Evolutionary conservation across 2,329 filamentous ascomycete species (phyloP).

Genomic region (Exophiala xenobiotica): DNA sequence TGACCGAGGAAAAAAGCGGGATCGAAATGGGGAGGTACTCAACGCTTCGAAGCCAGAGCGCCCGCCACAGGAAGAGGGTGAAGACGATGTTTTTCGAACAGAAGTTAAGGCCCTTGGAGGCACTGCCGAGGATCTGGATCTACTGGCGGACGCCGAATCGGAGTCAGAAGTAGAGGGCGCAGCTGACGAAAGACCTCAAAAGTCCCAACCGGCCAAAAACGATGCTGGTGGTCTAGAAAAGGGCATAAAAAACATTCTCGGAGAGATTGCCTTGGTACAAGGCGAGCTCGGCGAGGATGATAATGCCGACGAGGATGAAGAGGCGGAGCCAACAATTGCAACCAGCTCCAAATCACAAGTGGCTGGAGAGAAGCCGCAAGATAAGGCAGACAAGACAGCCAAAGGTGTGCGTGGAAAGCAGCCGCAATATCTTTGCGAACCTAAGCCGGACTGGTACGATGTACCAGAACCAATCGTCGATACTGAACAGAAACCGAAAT

Average conservation of each 20-base stretch:
- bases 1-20: conserved; percentile 44
- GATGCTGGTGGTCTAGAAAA: conserved; percentile 43
- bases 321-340: conserved; percentile 33
- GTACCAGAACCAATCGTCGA: conserved; percentile 18
- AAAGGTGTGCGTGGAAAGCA: conserved; percentile 32
- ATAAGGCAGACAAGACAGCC: conserved; percentile 37
- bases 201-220: neutral
- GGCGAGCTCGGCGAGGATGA: conserved; percentile 36
- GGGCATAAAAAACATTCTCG: conserved; percentile 35
- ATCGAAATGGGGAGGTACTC: conserved; percentile 48
- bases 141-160: conserved; percentile 46
- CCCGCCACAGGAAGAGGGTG: conserved; percentile 20
- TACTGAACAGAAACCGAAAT: conserved; percentile 19
- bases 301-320: conserved; percentile 41
- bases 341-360: neutral
- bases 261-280: conserved; percentile 46
- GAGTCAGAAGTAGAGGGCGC: conserved; percentile 47
- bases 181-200: neutral
- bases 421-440: conserved; percentile 26
- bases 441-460: conserved; percentile 31
- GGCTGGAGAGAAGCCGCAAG: conserved; percentile 5
- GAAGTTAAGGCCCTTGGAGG: conserved; percentile 50
- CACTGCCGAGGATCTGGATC: conserved; percentile 50
- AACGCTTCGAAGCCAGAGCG: conserved; percentile 28
- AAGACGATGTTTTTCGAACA: conserved; percentile 39